phyloP scores from a whole-genome alignment of 495 filamentous ascomycete species.

The Cryomyces antarcticus region DNA sequence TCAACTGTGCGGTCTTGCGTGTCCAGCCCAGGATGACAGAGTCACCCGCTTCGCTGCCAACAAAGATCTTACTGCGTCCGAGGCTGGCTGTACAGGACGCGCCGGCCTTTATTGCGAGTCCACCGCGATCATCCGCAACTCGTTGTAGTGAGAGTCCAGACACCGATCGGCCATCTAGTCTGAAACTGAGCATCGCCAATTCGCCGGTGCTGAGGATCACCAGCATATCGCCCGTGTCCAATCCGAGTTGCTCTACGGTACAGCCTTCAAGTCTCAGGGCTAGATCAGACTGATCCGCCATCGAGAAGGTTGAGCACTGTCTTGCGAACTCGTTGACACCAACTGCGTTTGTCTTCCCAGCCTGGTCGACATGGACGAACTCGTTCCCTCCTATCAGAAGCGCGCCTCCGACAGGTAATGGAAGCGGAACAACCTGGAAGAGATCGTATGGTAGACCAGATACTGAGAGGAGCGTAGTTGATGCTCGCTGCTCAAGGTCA shows the following conservation, averaged over 20 bases:
- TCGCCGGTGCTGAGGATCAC: constrained; percentile 63
- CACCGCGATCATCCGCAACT: constrained; percentile 37
- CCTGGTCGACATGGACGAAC: constrained; percentile 88
- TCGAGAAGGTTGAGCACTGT: constrained; percentile 53
- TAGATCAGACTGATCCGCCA: constrained; percentile 71
- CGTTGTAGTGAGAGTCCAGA: constrained; percentile 56
- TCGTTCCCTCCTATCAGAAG: constrained; percentile 76
- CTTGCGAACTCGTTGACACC: constrained; percentile 84
- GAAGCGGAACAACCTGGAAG: constrained; percentile 64
- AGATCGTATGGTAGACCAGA: constrained; percentile 72
- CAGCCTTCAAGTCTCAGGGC: constrained; percentile 67
- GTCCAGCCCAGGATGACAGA: constrained; percentile 67
- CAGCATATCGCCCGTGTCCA: constrained; percentile 59
- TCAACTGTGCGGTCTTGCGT: constrained; percentile 28
- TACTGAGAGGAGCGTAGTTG: constrained; percentile 79
- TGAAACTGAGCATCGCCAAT: constrained; percentile 59
- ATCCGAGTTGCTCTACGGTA: constrained; percentile 50
- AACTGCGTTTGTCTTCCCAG: constrained; percentile 78
- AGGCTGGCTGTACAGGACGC: constrained; percentile 51
- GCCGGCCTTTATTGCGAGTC: constrained; percentile 34
- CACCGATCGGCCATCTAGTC: constrained; percentile 79
- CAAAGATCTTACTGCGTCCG: constrained; percentile 51
- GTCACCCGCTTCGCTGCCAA: constrained; percentile 70
- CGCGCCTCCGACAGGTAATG: constrained; percentile 70
- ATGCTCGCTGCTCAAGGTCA: constrained; percentile 82